phyloP scores from a whole-genome alignment of 345 rosid species.

The Mangifera indica region DNA sequence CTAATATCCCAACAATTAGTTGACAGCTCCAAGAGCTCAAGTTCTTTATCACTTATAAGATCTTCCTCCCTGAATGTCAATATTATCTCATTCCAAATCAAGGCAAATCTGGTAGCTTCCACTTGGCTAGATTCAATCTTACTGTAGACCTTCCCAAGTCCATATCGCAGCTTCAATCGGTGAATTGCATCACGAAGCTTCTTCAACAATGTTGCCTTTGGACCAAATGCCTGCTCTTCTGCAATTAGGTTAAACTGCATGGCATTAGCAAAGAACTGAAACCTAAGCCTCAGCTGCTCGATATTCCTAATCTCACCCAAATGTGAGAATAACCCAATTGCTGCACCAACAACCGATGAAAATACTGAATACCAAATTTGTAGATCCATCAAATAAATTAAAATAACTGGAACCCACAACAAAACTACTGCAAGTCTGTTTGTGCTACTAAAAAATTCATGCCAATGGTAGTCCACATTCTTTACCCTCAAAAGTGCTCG shows the following conservation, averaged over 20 bases:
- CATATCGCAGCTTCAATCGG: slow-evolving; percentile 74
- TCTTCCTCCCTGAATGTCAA: slow-evolving; percentile 82
- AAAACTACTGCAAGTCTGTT: slow-evolving; percentile 52
- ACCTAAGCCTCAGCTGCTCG: slow-evolving; percentile 81
- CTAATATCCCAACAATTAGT: slow-evolving; percentile 81
- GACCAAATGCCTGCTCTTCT: slow-evolving; percentile 46
- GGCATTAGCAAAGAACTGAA: slow-evolving; percentile 90
- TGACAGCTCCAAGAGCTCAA: slow-evolving; percentile 78
- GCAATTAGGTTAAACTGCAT: slow-evolving; percentile 92
- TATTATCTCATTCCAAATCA: slow-evolving; percentile 89
- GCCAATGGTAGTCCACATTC: slow-evolving; percentile 51
- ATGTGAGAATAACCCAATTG: slow-evolving; percentile 69
- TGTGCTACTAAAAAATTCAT: slow-evolving; percentile 65
- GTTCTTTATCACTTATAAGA: slow-evolving; percentile 64
- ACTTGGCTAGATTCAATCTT: slow-evolving; percentile 86
- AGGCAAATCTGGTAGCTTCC: slow-evolving; percentile 80
- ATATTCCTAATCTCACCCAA: slow-evolving; percentile 91
- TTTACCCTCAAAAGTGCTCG: slow-evolving; percentile 43
- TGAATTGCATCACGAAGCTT: slow-evolving; percentile 77
- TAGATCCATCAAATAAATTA: slow-evolving; percentile 78
- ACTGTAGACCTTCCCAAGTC: slow-evolving; percentile 72
- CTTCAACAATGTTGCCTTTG: slow-evolving; percentile 64
- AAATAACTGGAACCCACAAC: slow-evolving; percentile 76
- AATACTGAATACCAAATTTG: slow-evolving; percentile 88
- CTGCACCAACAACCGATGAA: slow-evolving; percentile 65